Evolutionary conservation across 1,139 yeast genomes (phyloP), one percentile per base, ranked within the genome.

Genomic region (Yamadazyma buinensis): DNA sequence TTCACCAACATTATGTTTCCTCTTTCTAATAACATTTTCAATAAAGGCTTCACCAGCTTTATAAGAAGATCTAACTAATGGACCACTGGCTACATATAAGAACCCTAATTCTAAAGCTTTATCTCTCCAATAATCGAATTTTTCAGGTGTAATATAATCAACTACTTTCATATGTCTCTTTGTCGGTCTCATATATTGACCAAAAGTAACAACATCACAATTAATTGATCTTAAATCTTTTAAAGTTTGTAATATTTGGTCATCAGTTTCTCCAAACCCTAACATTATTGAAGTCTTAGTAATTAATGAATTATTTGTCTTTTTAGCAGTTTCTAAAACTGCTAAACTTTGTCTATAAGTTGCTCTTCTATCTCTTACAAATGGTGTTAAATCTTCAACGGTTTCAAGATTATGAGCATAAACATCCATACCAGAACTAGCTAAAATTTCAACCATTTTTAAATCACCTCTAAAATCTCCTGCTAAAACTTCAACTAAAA

Each of bases 151-250:
- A 15, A 92, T 77, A 52, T 94, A 94, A 46, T 92, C 97, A 15
- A 87, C 97, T 27, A 94, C 99, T 66, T 90, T 90, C 95, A 94
- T 87, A 58, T 94, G 99, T 53, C 97, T 80, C 64, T 86, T 92
- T 2, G 99, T 94, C 29, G 99, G 99, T 55, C 97, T 77, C 99
- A 94, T 94, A 61, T 94, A 94, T 63, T 94, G 99, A 27, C 99
- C 99, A 61, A 94, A 92, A 0, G 99, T 94, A 17, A 94, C 96
- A 35, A 94, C 95, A 52, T 94, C 98, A 57, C 95, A 94, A 7
- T 73, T 67, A 34, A 83, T 75, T 15, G 62, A 77, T 44, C 98
- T 75, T 47, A 94, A 68, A 55, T 87, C 95, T 38, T 58, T 67
- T 50, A 94, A 59, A 1, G 97, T 81, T 47, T 78, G 80, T 52